These are phyloP conservation scores for Apiospora marii DNA, from an alignment of 2,329 filamentous ascomycete genomes.

Conservation along the genomic window DNA sequence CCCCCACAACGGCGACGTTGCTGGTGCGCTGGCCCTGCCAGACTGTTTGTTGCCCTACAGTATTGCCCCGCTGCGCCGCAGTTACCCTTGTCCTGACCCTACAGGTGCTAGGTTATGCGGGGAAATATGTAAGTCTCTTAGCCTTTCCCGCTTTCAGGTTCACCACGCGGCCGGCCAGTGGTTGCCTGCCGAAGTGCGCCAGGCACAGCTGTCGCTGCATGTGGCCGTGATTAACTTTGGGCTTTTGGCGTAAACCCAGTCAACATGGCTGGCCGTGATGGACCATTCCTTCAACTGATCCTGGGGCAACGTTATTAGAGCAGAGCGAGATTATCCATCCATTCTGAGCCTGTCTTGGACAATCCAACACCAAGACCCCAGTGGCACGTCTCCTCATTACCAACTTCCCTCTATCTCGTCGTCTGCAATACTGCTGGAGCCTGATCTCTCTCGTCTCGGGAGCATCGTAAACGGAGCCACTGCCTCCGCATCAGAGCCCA, in stretches of 20 bases:
- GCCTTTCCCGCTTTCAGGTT: neutral
- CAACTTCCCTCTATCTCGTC: neutral
- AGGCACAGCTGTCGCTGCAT: neutral
- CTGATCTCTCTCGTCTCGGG: neutral
- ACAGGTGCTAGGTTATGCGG: neutral
- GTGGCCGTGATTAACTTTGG: neutral
- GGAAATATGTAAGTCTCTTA: neutral
- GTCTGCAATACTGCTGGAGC: neutral
- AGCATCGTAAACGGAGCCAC: neutral
- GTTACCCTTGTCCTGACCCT: neutral
- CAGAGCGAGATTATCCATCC: neutral
- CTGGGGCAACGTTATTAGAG: neutral
- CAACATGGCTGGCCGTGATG: neutral
- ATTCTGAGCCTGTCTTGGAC: neutral
- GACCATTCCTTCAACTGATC: neutral
- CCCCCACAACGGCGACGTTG: neutral
- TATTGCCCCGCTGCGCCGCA: neutral
- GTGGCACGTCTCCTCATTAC: neutral
- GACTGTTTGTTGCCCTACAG: neutral
- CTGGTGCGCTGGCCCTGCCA: neutral
- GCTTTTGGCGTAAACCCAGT: neutral
- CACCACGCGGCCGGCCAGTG: neutral
- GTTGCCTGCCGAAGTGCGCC: neutral
- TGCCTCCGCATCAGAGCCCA: neutral
- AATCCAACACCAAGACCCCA: neutral